Evolutionary conservation across 1,139 yeast genomes (phyloP), one percentile per base, ranked within the genome.

Genomic region (Candida mesenterica): DNA sequence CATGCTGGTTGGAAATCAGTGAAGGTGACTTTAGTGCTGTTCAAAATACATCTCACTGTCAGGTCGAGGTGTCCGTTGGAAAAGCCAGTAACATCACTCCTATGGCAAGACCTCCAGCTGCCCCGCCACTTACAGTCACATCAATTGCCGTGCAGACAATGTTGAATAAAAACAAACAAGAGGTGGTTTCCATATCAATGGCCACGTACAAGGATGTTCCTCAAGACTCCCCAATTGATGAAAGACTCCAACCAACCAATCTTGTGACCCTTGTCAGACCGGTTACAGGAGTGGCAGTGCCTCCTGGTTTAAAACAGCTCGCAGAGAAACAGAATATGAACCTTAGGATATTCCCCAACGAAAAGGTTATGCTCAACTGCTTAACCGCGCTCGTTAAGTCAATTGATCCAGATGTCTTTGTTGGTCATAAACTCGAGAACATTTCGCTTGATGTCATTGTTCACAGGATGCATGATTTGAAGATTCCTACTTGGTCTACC

Each of bases 1-100:
- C 99, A 1, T 89, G 98, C 55, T 92, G 98, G 98, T 66, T 92
- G 36, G 83, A 83, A 36, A 68, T 94, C 33, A 66, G 72, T 28
- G 70, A 75, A 32, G 83, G 83, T 30, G 78, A 82, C 46, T 84
- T 86, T 47, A 57, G 61, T 15, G 59, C 79, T 1, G 64, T 82
- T 39, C 74, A 68, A 39, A 83, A 83, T 50, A 72, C 87, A 1
- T 82, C 96, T 0, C 95, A 90, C 68, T 86, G 96, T 62, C 77
- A 77, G 41, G 73, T 86, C 17, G 96, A 89, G 51, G 79, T 83
- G 3, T 64, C 82, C 0, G 75, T 85, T 2, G 50, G 60, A 2
- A 57, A 69, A 6, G 83, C 95, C 3, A 51, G 48, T 17, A 56
- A 60, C 30, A 60, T 88, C 23, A 62, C 62, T 3, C 79, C 82